Percentiles rank a stretch among this genome's conserved stretches.
Conservation (phyloP, 495 filamentous ascomycete genomes). For the Eremomyces bilateralis region DNA sequence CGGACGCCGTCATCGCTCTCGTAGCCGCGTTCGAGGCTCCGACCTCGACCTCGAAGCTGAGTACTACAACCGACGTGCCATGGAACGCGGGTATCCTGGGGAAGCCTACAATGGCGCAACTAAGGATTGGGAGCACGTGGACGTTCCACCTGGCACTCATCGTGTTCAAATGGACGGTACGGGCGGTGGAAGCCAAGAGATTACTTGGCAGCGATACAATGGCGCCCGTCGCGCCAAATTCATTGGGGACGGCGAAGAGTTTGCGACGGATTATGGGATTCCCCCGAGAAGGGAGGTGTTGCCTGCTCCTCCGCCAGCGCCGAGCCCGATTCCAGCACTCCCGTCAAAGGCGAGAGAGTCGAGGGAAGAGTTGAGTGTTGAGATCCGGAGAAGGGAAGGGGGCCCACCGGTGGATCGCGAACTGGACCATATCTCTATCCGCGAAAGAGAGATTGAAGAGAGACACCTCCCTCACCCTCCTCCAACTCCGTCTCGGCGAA, state of each 20-base stretch:
- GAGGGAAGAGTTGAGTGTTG: not conserved
- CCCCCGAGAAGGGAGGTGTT: conserved; percentile 1
- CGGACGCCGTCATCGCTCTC: not conserved
- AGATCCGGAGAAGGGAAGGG: not conserved
- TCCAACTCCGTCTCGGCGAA: no score
- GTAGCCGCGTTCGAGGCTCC: no score
- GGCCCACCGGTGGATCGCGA: no score
- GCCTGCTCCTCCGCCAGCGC: conserved; percentile 11
- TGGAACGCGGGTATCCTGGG: conserved; percentile 36
- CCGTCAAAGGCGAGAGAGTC: not conserved
- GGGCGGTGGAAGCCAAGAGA: conserved; percentile 41
- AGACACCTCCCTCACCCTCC: conserved; percentile 3
- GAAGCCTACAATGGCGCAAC: conserved; percentile 48
- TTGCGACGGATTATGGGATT: conserved; percentile 6
- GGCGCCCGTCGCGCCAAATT: conserved; percentile 50
- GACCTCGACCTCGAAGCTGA: conserved; percentile 37
- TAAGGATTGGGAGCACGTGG: conserved; percentile 52
- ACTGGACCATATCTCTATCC: conserved; percentile 3
- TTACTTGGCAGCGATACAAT: conserved; percentile 57
- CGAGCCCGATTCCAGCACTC: conserved; percentile 4
- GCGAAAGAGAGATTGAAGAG: conserved; percentile 15
- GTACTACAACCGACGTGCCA: conserved; percentile 38
- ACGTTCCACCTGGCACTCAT: conserved; percentile 59
- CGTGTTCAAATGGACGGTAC: conserved; percentile 53
- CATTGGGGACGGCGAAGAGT: conserved; percentile 28